A percentile compares a stretch with the other conserved stretches of the same genome.
phyloP scores from a whole-genome alignment of 208 protist species.

The Naegleria gruberi region DNA sequence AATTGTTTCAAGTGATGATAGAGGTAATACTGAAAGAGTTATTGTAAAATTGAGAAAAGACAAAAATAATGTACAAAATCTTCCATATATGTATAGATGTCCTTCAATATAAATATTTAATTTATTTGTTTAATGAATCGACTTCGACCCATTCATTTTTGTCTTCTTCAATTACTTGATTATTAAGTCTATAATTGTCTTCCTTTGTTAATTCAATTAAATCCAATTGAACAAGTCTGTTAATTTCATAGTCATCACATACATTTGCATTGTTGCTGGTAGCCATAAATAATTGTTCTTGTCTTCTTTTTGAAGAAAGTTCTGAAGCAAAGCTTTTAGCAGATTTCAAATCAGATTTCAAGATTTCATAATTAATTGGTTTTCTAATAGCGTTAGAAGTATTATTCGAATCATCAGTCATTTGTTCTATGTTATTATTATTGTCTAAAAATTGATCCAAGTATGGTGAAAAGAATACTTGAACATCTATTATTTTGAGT shows the following conservation, averaged over 20 bases:
- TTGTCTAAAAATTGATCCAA: background rate
- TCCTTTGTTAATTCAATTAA: background rate
- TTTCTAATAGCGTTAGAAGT: background rate
- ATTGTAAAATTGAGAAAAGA: background rate
- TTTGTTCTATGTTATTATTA: background rate
- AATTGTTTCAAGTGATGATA: background rate
- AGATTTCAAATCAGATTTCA: background rate
- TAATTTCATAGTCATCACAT: background rate
- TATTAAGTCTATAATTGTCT: background rate
- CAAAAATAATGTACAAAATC: background rate
- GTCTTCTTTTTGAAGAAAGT: background rate
- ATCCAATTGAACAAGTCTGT: background rate
- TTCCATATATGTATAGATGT: slow-evolving; percentile 8
- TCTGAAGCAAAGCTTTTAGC: background rate
- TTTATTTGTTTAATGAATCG: background rate
- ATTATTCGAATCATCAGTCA: background rate
- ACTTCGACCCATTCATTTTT: background rate
- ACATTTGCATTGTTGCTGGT: background rate
- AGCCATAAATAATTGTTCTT: background rate
- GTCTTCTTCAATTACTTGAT: background rate
- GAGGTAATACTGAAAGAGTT: background rate
- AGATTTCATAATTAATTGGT: background rate
- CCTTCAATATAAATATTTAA: background rate
- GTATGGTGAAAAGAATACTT: background rate
- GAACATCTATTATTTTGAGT: background rate